Conservation (phyloP, 768 basidiomycete species). For the Termitomyces sp. region DNA sequence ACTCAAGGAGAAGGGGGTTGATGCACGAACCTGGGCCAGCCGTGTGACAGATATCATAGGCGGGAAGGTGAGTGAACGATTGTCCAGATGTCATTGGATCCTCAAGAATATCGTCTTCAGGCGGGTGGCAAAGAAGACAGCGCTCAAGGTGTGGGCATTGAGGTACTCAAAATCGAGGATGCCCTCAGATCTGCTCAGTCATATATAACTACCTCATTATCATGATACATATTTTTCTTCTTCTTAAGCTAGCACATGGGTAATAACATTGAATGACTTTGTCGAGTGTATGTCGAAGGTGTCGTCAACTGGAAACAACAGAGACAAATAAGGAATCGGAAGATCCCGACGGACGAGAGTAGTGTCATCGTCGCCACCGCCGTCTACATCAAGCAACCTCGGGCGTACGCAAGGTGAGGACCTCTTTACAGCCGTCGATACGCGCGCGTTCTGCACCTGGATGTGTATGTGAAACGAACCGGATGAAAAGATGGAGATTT, state of each 20-base stretch:
- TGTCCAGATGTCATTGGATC: background rate
- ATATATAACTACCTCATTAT: constrained; percentile 24
- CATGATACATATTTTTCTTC: too few species aligned
- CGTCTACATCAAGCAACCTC: constrained; percentile 14
- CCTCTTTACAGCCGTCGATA: background rate
- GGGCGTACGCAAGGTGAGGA: constrained; percentile 19
- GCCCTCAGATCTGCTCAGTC: constrained; percentile 58
- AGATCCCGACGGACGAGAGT: constrained; percentile 11
- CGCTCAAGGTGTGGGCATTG: constrained; percentile 83
- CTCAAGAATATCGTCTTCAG: constrained; percentile 32
- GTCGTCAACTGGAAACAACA: constrained; percentile 1
- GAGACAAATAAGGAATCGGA: constrained; percentile 11
- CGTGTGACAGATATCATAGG: constrained; percentile 77
- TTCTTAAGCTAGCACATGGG: too few species aligned
- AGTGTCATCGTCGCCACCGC: constrained; percentile 1
- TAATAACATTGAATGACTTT: too few species aligned
- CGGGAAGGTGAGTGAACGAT: constrained; percentile 67
- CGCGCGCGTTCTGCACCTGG: background rate
- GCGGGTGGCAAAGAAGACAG: constrained; percentile 95
- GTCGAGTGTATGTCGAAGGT: background rate
- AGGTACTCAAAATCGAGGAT: constrained; percentile 59
- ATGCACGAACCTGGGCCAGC: constrained; percentile 87
- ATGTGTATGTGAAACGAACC: background rate
- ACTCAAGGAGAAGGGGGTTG: constrained; percentile 61
- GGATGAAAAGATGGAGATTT: constrained; percentile 10